These are phyloP conservation scores for Neckera pumila DNA, from an alignment of 225 moss, liverwort and hornwort genomes.

Conservation along the genomic window DNA sequence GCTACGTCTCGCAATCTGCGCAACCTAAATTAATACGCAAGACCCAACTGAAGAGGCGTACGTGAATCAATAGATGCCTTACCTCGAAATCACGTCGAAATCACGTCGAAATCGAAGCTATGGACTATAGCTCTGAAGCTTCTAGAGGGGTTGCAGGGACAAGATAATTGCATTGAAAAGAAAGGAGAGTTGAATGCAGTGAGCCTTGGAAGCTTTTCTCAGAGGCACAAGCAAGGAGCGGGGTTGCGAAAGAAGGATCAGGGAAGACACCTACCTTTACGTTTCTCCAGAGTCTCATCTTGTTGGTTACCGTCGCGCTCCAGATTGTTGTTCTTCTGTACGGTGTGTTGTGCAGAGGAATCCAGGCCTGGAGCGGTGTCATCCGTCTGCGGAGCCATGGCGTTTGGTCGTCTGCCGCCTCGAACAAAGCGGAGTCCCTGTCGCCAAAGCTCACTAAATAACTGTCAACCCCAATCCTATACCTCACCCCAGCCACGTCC, in stretches of 20 bases:
- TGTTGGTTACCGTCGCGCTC: neutral
- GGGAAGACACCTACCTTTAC: slow-evolving; percentile 7
- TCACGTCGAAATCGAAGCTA: neutral
- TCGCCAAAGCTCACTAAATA: neutral
- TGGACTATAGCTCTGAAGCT: neutral
- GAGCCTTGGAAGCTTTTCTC: neutral
- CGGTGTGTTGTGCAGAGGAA: neutral
- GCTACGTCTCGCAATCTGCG: neutral
- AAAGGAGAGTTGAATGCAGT: neutral
- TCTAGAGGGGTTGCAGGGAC: neutral
- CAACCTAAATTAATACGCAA: neutral
- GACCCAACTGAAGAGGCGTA: neutral
- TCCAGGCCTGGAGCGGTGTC: neutral
- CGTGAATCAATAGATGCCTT: neutral
- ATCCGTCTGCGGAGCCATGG: slow-evolving; percentile 16
- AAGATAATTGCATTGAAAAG: neutral
- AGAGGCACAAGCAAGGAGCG: neutral
- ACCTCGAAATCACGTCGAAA: no score
- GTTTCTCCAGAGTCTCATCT: neutral
- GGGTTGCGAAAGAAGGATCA: neutral
- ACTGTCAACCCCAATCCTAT: neutral
- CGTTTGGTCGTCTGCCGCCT: neutral
- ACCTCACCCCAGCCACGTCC: neutral
- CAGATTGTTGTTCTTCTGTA: neutral
- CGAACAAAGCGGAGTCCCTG: neutral